Evolutionary conservation across 2,329 filamentous ascomycete genomes (phyloP).

Genomic region (Akanthomyces lecanii): DNA sequence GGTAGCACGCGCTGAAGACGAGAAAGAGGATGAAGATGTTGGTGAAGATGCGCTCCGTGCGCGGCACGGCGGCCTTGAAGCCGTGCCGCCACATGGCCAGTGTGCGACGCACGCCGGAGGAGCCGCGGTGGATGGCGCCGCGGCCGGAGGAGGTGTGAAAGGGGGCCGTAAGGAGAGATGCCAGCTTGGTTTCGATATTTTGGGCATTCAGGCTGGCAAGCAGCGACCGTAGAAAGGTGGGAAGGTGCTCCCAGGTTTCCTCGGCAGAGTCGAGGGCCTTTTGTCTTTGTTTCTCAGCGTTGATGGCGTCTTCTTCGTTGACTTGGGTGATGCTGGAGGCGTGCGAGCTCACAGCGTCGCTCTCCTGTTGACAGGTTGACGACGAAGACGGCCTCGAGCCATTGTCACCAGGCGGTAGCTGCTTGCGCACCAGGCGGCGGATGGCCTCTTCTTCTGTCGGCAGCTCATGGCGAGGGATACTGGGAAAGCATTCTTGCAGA

Average conservation of each 20-base stretch:
- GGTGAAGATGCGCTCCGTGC: constrained; percentile 18
- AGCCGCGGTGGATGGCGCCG: constrained; percentile 14
- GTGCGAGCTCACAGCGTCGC: background rate
- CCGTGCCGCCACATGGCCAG: constrained; percentile 21
- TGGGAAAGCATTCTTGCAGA: constrained; percentile 14
- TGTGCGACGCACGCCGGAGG: constrained; percentile 17
- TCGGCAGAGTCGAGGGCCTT: constrained; percentile 16
- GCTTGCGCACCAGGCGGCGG: constrained; percentile 17
- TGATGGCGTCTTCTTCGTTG: background rate
- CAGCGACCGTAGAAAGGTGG: constrained; percentile 7
- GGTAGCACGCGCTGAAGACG: constrained; percentile 20
- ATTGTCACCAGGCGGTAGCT: background rate
- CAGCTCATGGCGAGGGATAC: constrained; percentile 12
- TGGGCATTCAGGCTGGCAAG: constrained; percentile 19
- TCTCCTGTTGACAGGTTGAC: background rate
- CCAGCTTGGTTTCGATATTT: constrained; percentile 19
- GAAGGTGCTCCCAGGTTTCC: constrained; percentile 19
- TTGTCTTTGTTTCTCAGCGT: background rate
- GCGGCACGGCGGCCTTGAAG: constrained; percentile 18
- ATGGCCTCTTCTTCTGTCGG: constrained; percentile 18
- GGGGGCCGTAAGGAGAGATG: constrained; percentile 6
- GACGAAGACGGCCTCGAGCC: background rate
- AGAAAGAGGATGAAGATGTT: constrained; percentile 22
- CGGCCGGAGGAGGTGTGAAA: constrained; percentile 19
- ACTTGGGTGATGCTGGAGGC: background rate